Evolutionary conservation across 164 flowering plant genomes (phyloP).

Genomic region (Litsea cubeba): DNA sequence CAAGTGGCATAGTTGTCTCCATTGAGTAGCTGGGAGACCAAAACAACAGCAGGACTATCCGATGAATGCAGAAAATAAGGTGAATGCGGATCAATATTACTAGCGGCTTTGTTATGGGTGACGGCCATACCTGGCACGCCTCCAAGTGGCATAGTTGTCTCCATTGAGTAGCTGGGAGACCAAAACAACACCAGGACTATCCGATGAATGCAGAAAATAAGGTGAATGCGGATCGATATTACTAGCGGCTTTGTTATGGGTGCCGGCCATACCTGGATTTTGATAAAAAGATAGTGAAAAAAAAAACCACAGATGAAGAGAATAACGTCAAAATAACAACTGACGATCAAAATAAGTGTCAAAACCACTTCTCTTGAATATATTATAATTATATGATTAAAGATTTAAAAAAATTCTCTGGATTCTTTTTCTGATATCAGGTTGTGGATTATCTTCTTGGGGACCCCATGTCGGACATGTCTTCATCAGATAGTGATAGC

Average conservation of each 20-base stretch:
- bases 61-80: too few relatives aligned
- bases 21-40: neutral
- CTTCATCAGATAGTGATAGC: conserved; percentile 61
- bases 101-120: too few relatives aligned
- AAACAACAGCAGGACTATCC: neutral
- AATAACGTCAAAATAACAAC: neutral
- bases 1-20: neutral
- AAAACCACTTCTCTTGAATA: neutral
- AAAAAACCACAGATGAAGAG: too few relatives aligned
- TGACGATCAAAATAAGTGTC: neutral
- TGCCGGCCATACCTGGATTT: too few relatives aligned
- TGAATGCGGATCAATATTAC: too few relatives aligned
- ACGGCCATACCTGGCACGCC: too few relatives aligned
- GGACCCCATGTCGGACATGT: conserved; percentile 15
- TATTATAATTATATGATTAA: neutral
- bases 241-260: too few relatives aligned
- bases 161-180: neutral
- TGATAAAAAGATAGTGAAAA: too few relatives aligned
- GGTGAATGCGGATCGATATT: too few relatives aligned
- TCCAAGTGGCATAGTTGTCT: neutral
- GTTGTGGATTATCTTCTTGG: conserved; percentile 48
- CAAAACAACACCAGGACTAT: neutral
- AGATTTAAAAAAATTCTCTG: neutral
- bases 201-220: neutral
- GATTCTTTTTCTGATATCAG: conserved; percentile 26